Evolutionary conservation across 164 flowering plant species (phyloP).

Genomic region (Chimonanthus salicifolius): DNA sequence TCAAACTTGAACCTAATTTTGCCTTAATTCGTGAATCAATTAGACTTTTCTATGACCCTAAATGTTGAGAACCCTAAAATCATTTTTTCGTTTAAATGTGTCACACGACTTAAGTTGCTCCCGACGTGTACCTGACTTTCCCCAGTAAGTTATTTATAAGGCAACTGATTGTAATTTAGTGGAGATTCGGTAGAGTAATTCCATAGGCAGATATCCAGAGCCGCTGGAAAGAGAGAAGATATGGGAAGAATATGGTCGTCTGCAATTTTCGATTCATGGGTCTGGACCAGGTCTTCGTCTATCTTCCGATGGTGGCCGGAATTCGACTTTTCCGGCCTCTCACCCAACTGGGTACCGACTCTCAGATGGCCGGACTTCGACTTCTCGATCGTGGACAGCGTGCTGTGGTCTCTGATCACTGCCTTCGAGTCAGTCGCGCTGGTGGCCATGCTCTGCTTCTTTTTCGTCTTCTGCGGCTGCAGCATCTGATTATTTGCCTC

Average conservation of each 20-base stretch:
- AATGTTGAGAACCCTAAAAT: no score
- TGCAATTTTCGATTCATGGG: background rate
- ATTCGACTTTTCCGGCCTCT: constrained; percentile 9
- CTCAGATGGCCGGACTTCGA: constrained; percentile 27
- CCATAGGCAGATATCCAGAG: background rate
- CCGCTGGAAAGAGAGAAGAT: background rate
- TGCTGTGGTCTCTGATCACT: constrained; percentile 47
- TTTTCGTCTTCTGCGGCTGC: constrained; percentile 74
- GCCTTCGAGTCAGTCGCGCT: constrained; percentile 57
- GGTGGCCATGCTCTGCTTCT: constrained; percentile 62
- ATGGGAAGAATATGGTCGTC: constrained; percentile 9
- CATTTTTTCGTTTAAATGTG: background rate
- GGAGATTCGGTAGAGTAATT: background rate
- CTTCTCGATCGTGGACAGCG: constrained; percentile 44
- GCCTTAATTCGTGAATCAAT: no score
- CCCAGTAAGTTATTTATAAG: background rate
- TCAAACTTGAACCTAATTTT: no score
- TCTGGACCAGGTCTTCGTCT: background rate
- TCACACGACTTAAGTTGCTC: background rate
- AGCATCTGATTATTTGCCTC: constrained; percentile 36
- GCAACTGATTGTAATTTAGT: background rate
- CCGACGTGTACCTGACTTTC: background rate
- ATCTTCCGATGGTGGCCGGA: constrained; percentile 13
- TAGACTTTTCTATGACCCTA: no score
- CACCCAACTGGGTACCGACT: constrained; percentile 1